Percentiles rank a stretch among this genome's conserved stretches.
Conservation (phyloP, 2,329 filamentous ascomycete species). For the Ophiostoma triangulosporum region DNA sequence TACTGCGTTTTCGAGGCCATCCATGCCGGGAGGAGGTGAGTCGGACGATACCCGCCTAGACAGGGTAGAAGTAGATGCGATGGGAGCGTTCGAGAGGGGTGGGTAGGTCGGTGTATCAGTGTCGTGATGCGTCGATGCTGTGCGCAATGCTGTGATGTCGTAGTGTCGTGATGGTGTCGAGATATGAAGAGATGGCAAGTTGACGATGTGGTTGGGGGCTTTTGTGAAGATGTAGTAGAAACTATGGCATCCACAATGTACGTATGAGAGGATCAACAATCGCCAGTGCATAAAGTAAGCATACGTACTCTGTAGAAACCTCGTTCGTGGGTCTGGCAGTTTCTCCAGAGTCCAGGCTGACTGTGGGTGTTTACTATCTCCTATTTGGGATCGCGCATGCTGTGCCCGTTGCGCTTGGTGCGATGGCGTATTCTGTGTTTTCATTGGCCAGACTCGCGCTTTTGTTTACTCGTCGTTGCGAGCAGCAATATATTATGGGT, state of each 20-base stretch:
- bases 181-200: background rate
- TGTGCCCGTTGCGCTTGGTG: background rate
- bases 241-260: background rate
- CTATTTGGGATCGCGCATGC: background rate
- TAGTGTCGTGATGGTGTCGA: too few species aligned
- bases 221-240: background rate
- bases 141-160: background rate
- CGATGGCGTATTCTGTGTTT: background rate
- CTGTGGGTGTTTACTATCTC: background rate
- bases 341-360: background rate
- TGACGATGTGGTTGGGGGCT: background rate
- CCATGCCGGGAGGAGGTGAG: conserved; percentile 6
- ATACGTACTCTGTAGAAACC: too few species aligned
- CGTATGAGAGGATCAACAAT: background rate
- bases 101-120: background rate
- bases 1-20: conserved; percentile 17
- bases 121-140: background rate
- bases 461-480: conserved; percentile 14
- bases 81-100: background rate
- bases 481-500: conserved; percentile 5
- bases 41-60: background rate
- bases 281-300: background rate
- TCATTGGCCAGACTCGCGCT: background rate
- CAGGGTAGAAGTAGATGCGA: background rate
- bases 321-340: background rate